A percentile compares a stretch with the other conserved stretches of the same genome.
These are phyloP conservation scores for Physcomitrellopsis africana DNA, from an alignment of 225 moss, liverwort and hornwort species.

Conservation along the genomic window DNA sequence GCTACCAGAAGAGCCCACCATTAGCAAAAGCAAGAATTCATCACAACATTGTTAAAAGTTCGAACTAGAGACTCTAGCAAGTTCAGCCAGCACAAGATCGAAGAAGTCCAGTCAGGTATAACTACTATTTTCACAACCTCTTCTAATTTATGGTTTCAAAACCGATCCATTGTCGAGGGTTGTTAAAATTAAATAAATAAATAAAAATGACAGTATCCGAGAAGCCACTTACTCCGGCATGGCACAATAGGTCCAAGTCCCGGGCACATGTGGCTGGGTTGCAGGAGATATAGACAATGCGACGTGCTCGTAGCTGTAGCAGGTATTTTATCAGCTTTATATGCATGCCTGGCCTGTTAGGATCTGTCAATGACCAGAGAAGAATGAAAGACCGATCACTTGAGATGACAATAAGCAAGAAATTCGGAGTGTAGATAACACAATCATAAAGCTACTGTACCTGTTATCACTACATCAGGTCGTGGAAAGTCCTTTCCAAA, in stretches of 20 bases:
- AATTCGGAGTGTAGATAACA: conserved; percentile 1
- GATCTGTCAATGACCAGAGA: conserved; percentile 55
- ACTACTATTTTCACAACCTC: not conserved
- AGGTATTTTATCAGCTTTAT: conserved; percentile 81
- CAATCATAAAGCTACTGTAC: conserved; percentile 35
- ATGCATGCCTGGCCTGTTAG: conserved; percentile 98
- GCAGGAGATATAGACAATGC: conserved; percentile 95
- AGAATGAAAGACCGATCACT: conserved; percentile 14
- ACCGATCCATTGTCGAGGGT: not conserved
- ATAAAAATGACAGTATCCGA: not conserved
- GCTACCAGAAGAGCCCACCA: conserved; percentile 21
- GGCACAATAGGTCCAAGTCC: conserved; percentile 92
- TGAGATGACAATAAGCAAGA: conserved; percentile 5
- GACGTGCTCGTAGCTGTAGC: conserved; percentile 64
- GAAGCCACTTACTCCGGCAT: conserved; percentile 57
- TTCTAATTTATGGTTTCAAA: conserved; percentile 1
- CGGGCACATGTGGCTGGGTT: conserved; percentile 98
- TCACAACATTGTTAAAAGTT: not conserved
- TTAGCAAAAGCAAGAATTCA: conserved; percentile 18
- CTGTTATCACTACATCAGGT: conserved; percentile 89
- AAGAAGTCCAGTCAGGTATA: conserved; percentile 14
- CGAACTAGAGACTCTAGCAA: too few relatives aligned
- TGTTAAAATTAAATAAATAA: not conserved
- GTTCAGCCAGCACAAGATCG: not conserved
- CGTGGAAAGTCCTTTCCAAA: conserved; percentile 77